Evolutionary conservation across 129 eudicot species (phyloP).

Genomic region (Artemisia argyi): DNA sequence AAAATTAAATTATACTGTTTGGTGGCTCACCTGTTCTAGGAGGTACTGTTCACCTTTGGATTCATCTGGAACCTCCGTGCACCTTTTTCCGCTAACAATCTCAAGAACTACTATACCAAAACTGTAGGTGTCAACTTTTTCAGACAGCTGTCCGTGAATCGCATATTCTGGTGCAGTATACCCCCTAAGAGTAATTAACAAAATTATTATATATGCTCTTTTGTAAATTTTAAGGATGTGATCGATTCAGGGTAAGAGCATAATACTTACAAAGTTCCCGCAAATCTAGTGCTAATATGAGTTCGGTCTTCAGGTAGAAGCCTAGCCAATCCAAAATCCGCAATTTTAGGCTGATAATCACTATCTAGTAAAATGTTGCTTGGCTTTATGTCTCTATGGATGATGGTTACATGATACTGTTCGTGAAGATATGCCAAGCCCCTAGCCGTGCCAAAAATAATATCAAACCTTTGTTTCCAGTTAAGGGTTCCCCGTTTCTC

Average conservation of each 20-base stretch:
- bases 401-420: constrained; percentile 67
- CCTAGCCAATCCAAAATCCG: constrained; percentile 79
- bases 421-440: constrained; percentile 79
- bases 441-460: constrained; percentile 64
- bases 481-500: constrained; percentile 50
- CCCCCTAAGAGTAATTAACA: constrained; percentile 47
- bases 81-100: constrained; percentile 63
- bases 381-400: constrained; percentile 77
- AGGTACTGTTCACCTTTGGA: constrained; percentile 59
- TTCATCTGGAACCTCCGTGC: constrained; percentile 47
- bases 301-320: constrained; percentile 65
- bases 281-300: constrained; percentile 69
- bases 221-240: background rate
- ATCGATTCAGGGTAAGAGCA: background rate
- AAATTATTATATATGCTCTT: background rate
- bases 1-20: background rate
- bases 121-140: constrained; percentile 81
- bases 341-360: constrained; percentile 66
- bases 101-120: constrained; percentile 78
- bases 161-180: constrained; percentile 89
- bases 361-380: constrained; percentile 73
- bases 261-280: constrained; percentile 68
- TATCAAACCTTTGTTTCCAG: constrained; percentile 65
- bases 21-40: constrained; percentile 57
- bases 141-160: constrained; percentile 71